Base-by-base conservation (phyloP, 1,284 basidiomycete species). In the Cryptococcus wingfieldii region DNA sequence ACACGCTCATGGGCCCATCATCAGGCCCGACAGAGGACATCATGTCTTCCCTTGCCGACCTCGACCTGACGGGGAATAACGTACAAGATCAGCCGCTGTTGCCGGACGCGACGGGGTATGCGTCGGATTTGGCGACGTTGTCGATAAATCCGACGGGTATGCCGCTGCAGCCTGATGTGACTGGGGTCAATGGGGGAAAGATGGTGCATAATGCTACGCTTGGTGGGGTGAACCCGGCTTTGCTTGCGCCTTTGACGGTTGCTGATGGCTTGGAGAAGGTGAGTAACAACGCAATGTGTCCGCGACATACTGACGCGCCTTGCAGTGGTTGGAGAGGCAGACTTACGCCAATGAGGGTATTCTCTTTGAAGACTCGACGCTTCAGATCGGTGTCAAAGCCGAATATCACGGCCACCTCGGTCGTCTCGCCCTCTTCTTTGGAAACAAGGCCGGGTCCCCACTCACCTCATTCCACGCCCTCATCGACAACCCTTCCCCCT, bases 321-420 rank as follows among this genome's bases (percentile, higher is more conserved):
- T 19, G 10, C 28, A 79, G 66, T 93, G 90, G 89, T 89, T 90
- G 67, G 86, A 90, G 63, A 89, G 92, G 61, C 81, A 98, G 34
- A 86, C 83, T 2, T 91, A 87, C 74, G 81, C 79, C 37, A 76
- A 82, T 23, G 95, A 98, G 63, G 96, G 96, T 47, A 86, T 98
- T 25, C 82, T 98, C 16, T 98, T 90, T 77, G 96, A 98, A 74
- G 96, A 98, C 69, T 84, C 89, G 14, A 90, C 95, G 76, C 83
- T 98, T 38, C 95, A 98, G 74, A 86, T 98, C 60, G 96, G 95
- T 28, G 78, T 98, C 80, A 98, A 98, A 79, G 91, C 92, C 47
- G 87, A 94, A 68, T 98, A 90, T 73, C 94, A 97, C 74, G 89
- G 88, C 13, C 86, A 92, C 65, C 83, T 91, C 38, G 95, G 95